phyloP scores from a whole-genome alignment of 768 basidiomycete genomes.

The Pilatotrama ljubarskyi region DNA sequence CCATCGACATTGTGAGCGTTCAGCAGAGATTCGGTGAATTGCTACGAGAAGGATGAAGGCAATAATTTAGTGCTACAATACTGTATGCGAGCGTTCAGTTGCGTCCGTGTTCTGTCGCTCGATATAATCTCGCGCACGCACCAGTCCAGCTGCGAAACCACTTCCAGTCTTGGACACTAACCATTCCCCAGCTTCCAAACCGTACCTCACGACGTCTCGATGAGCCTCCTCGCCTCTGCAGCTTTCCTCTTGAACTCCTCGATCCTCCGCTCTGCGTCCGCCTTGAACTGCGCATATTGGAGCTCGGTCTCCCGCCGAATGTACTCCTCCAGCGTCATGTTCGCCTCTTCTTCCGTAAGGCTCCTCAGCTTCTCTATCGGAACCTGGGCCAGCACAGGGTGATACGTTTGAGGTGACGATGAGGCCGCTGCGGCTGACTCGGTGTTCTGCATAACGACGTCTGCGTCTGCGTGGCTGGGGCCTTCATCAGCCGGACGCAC shows the following conservation, averaged over 20 bases:
- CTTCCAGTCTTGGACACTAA: background rate
- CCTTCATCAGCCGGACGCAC: background rate
- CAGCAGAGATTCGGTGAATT: background rate
- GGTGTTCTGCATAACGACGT: background rate
- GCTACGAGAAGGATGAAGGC: conserved; percentile 3
- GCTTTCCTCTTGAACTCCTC: conserved; percentile 48
- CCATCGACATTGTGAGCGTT: too few relatives aligned
- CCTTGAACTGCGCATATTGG: conserved; percentile 60
- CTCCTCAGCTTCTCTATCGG: conserved; percentile 27
- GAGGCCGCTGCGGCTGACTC: conserved; percentile 1
- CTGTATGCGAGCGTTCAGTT: background rate
- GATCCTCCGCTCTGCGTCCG: conserved; percentile 54
- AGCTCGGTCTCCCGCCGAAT: conserved; percentile 72
- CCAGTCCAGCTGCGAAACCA: conserved; percentile 5
- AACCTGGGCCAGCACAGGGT: conserved; percentile 27
- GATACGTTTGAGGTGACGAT: conserved; percentile 10
- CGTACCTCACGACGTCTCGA: conserved; percentile 31
- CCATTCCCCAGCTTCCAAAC: too few relatives aligned
- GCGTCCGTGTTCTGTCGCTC: background rate
- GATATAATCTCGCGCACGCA: background rate
- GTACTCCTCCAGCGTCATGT: conserved; percentile 85
- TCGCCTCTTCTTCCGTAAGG: conserved; percentile 65
- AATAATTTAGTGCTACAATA: conserved; percentile 22
- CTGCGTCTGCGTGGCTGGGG: background rate
- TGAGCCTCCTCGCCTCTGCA: conserved; percentile 34